Base-by-base conservation (phyloP, 495 filamentous ascomycete genomes). In the Trichoderma reesei region DNA sequence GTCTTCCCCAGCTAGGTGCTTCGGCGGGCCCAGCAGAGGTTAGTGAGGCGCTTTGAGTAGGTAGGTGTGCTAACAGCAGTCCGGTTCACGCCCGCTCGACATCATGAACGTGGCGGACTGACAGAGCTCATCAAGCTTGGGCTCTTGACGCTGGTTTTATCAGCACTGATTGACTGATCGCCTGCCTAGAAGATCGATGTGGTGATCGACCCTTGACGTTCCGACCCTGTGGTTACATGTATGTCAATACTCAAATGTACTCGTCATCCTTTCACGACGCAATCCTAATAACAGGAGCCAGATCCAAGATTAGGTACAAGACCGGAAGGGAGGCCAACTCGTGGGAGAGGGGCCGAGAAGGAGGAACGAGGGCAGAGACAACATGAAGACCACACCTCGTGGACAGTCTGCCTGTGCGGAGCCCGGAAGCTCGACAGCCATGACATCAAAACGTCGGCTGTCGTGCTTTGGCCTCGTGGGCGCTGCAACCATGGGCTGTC, bases 391-490 rank as follows among this genome's bases (percentile, higher is more conserved):
- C 16, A 46, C 13, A 18, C n/a, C 14, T 18, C 5, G 5, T 1
- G n/a, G 44, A 16, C 13, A 44, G 41, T 6, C 41, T 16, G 44
- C 0, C n/a, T 48, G 16, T 48, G 44, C 44, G 44, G 44, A 5
- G n/a, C 16, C n/a, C 14, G 18, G n/a, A 48, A 48, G 3, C 5
- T 20, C 44, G 44, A 48, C 16, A 26, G 14, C 44, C 16, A 48
- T 48, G 44, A 48, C 44, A 48, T 48, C 44, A 48, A 48, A 48
- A 4, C 44, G n/a, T n/a, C 44, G 44, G 44, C n/a, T 48, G 44
- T 48, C 44, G 44, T 48, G 44, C 44, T 48, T 48, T n/a, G 44
- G 16, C 44, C 44, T 48, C 44, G 44, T 48, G 44, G 16, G 16
- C 26, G 26, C 26, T 26, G 14, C 3, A 18, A 48, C n/a, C 20